phyloP scores from a whole-genome alignment of 176 grass and related monocot genomes.

The Oryza australiensis region DNA sequence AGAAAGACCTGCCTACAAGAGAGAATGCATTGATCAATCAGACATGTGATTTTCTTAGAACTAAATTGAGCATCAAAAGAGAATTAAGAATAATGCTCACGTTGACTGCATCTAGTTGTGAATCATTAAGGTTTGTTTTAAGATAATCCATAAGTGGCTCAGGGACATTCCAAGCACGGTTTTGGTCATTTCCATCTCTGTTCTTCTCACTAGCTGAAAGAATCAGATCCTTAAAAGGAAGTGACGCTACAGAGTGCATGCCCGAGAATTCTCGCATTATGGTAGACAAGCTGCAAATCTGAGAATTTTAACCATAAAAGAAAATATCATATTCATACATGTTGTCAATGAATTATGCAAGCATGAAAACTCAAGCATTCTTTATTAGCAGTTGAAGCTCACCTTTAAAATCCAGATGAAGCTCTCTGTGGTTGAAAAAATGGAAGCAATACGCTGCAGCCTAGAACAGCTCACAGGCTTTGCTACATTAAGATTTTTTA shows the following conservation, averaged over 20 bases:
- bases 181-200: constrained; percentile 52
- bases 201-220: constrained; percentile 71
- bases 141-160: constrained; percentile 85
- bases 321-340: constrained; percentile 13
- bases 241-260: constrained; percentile 73
- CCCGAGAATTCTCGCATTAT: constrained; percentile 84
- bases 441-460: constrained; percentile 60
- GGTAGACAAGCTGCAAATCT: constrained; percentile 97
- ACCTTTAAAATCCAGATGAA: constrained; percentile 81
- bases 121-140: constrained; percentile 80
- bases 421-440: constrained; percentile 44
- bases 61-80: not conserved
- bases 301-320: constrained; percentile 42
- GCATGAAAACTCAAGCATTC: constrained; percentile 4
- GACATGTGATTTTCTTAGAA: constrained; percentile 1
- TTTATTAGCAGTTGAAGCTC: constrained; percentile 21
- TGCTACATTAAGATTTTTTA: constrained; percentile 60
- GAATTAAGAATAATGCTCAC: constrained; percentile 52
- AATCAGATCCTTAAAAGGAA: constrained; percentile 95
- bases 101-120: constrained; percentile 89
- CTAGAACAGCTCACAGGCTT: constrained; percentile 54
- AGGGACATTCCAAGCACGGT: constrained; percentile 78
- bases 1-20: constrained; percentile 89
- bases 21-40: constrained; percentile 35
- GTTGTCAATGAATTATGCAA: not conserved